These are phyloP conservation scores for Neolentinus lepideus DNA, from an alignment of 1,284 basidiomycete genomes.

Conservation along the genomic window DNA sequence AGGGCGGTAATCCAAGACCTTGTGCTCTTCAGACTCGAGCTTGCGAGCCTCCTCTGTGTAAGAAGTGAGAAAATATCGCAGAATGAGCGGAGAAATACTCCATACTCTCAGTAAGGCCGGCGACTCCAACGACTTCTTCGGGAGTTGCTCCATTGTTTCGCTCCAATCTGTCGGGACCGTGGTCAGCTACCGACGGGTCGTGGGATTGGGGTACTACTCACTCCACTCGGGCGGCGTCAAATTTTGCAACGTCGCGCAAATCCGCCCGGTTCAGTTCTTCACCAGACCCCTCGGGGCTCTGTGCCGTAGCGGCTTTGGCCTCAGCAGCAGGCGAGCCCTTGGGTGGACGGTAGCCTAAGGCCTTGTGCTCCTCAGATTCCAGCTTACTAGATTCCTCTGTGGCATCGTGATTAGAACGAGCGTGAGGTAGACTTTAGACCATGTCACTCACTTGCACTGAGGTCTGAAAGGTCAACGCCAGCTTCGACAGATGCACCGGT, in stretches of 20 bases:
- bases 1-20: conserved; percentile 25
- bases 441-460: conserved; percentile 1
- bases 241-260: conserved; percentile 15
- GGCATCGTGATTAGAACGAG: neutral
- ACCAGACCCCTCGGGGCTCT: conserved; percentile 15
- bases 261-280: conserved; percentile 12
- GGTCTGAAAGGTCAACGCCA: neutral
- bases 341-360: conserved; percentile 29
- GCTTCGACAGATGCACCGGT: neutral
- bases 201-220: conserved; percentile 7
- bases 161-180: neutral
- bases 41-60: conserved; percentile 17
- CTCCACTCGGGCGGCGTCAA: conserved; percentile 21
- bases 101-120: neutral
- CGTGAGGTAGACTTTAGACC: neutral
- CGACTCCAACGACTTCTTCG: neutral
- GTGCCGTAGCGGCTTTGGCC: conserved; percentile 27
- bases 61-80: neutral
- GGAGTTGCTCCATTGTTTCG: neutral
- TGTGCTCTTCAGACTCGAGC: conserved; percentile 26
- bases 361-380: conserved; percentile 31
- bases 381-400: conserved; percentile 25
- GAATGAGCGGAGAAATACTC: neutral
- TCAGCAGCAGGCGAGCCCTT: conserved; percentile 29
- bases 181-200: neutral